Base-by-base conservation (phyloP, 2,329 filamentous ascomycete species). In the Neurospora crassa region DNA sequence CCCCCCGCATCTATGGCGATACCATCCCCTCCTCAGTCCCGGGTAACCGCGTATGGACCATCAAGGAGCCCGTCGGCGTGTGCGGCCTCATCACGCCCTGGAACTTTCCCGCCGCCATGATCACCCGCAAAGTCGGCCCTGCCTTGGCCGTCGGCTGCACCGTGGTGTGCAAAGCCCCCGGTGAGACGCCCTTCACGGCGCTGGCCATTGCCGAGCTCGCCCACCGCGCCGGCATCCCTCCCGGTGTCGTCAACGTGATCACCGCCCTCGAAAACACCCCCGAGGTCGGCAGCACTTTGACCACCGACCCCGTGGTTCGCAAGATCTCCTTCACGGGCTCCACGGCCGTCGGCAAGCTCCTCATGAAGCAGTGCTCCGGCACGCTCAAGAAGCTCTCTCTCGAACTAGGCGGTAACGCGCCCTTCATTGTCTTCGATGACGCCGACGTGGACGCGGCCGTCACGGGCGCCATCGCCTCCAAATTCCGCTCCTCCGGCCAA, bases 341-440 rank as follows among this genome's bases (percentile, higher is more conserved):
- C 29, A 91, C 89, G 0, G 81, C 78, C 67, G 89, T 91, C 45
- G 89, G 89, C 41, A 91, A 90, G 79, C 84, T 91, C 7, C 88
- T 99, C 70, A 97, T 97, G 94, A 92, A 92, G 83, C 94, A 97
- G 81, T 91, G 91, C 12, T 89, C 94, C 0, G 87, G 88, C 53
- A 97, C 94, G 0, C 83, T 97, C 76, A 98, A 98, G 87, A 87
- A 89, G 75, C 79, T 90, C 53, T 96, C 92, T 0, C 92, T 97
- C 80, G 95, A 98, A 80, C 90, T 98, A 1, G 95, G 95, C 70
- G 96, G 95, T 68, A 98, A 98, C 80, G 92, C 95, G 0, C 95
- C 95, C 1, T 97, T 97, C 79, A 97, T 98, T 75, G 93, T 98
- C 42, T 98, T 98, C 78, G 94, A 98, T 78, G 95, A 98, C 78